Conservation (phyloP, 75 land plant species). For the Cunninghamia lanceolata region DNA sequence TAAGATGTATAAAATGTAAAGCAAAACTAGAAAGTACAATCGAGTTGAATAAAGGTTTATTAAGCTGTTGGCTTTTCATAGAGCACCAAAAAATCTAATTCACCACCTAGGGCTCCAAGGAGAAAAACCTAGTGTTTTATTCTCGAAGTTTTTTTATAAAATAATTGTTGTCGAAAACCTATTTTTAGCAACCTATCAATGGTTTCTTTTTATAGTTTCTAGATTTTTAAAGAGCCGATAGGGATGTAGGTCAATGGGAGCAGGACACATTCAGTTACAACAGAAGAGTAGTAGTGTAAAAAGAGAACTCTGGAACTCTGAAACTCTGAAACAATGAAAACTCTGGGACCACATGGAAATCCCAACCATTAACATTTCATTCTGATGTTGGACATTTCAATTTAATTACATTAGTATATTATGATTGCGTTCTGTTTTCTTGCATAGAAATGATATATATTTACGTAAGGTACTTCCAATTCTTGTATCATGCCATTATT, state of each 20-base stretch:
- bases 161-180: no score
- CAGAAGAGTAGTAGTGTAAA: no score
- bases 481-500: background rate
- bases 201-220: no score
- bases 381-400: background rate
- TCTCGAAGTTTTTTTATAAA: no score
- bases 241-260: no score
- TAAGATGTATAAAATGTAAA: background rate
- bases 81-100: background rate
- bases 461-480: background rate
- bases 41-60: background rate
- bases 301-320: no score
- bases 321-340: background rate
- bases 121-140: no score
- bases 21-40: background rate
- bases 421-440: background rate
- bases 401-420: background rate
- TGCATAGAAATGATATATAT: background rate
- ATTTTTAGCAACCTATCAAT: no score
- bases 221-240: no score
- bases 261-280: no score
- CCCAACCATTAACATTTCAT: background rate
- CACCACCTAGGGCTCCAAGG: background rate
- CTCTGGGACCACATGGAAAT: background rate
- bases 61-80: background rate